These are phyloP conservation scores for Globisporangium spiculum DNA, from an alignment of 352 stramenopile species.

Conservation along the genomic window DNA sequence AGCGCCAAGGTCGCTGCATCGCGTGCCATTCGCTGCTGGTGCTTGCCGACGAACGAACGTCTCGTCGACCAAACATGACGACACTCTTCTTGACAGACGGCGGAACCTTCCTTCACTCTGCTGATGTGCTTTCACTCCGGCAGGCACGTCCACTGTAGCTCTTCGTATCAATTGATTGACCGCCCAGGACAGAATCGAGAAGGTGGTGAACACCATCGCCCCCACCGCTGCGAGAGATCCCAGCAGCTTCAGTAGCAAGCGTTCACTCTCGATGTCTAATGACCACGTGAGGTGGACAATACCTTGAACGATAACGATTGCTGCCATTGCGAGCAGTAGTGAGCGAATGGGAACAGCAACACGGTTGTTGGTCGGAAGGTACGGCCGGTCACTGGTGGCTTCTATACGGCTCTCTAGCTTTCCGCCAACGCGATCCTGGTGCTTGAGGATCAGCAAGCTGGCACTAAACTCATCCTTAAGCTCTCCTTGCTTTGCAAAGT, in stretches of 20 bases:
- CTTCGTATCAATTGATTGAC: background rate
- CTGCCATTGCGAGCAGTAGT: constrained; percentile 11
- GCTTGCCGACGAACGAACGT: constrained; percentile 9
- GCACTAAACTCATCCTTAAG: background rate
- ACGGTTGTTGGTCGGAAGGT: background rate
- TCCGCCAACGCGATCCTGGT: background rate
- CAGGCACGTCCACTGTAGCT: background rate
- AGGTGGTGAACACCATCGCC: background rate
- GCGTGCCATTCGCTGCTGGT: background rate
- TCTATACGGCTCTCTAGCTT: background rate
- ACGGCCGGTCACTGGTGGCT: background rate
- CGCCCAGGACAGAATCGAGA: background rate
- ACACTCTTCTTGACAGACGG: constrained; percentile 8
- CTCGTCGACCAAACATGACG: constrained; percentile 11
- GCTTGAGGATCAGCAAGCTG: background rate
- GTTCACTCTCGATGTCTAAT: constrained; percentile 11
- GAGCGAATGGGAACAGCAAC: constrained; percentile 3
- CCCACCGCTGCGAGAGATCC: background rate
- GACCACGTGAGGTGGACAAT: constrained; percentile 6
- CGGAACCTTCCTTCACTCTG: constrained; percentile 6
- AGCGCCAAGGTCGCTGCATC: background rate
- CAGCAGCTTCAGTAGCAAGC: constrained; percentile 8
- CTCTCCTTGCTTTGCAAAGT: constrained; percentile 11
- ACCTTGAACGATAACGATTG: constrained; percentile 13
- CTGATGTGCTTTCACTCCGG: background rate